Conservation (phyloP, 257 asterid species). For the Knoxia roxburghii region DNA sequence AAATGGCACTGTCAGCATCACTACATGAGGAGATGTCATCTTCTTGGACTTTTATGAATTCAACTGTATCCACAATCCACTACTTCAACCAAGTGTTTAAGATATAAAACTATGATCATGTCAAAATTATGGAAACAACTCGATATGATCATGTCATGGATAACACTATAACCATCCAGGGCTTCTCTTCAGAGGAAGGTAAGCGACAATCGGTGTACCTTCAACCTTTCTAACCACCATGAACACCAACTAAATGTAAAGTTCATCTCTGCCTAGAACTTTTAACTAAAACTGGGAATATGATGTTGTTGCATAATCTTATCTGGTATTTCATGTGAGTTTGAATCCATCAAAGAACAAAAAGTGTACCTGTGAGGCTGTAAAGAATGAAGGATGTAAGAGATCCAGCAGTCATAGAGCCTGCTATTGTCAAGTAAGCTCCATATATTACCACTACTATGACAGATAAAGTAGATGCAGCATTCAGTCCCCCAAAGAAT, state of each 20-base stretch:
- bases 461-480: conserved; percentile 78
- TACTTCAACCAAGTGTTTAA: not conserved
- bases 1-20: not conserved
- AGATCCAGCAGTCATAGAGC: conserved; percentile 74
- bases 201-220: not conserved
- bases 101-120: not conserved
- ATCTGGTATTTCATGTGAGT: not conserved
- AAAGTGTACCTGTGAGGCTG: conserved; percentile 63
- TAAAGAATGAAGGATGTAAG: conserved; percentile 85
- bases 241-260: not conserved
- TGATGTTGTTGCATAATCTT: not conserved
- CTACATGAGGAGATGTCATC: not conserved
- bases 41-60: not conserved
- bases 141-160: not conserved
- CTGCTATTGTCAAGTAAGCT: conserved; percentile 67
- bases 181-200: not conserved
- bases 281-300: not conserved
- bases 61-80: not conserved
- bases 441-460: conserved; percentile 76
- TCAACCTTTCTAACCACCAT: not conserved
- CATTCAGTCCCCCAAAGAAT: conserved; percentile 71
- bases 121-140: not conserved
- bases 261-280: not conserved
- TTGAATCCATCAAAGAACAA: not conserved
- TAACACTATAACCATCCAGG: not conserved